Evolutionary conservation across 108 stramenopile species (phyloP).

Genomic region (Nitzschia sp.): DNA sequence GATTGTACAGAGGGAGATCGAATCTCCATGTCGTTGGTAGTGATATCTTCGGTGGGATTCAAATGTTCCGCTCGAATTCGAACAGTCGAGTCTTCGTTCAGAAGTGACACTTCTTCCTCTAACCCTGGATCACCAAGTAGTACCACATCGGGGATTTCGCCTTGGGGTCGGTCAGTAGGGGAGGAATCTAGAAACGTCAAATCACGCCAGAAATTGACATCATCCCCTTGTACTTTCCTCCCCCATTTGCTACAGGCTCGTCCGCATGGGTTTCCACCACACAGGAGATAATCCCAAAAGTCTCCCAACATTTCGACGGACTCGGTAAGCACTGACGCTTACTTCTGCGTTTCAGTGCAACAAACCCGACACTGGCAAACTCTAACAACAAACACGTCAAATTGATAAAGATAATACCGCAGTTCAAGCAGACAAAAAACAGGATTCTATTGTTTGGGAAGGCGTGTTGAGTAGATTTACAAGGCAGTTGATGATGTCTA

Average conservation of each 20-base stretch:
- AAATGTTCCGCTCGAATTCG: conserved; percentile 3
- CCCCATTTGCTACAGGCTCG: conserved; percentile 8
- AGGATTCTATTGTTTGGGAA: too few relatives aligned
- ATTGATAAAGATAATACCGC: background rate
- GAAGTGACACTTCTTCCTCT: conserved; percentile 22
- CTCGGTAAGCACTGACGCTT: too few relatives aligned
- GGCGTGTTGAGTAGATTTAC: too few relatives aligned
- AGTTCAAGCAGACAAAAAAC: background rate
- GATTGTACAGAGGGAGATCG: conserved; percentile 3
- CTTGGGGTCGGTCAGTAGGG: conserved; percentile 7
- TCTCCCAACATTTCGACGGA: background rate
- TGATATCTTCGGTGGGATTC: background rate
- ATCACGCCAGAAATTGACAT: conserved; percentile 27
- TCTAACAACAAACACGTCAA: background rate
- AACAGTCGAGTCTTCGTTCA: conserved; percentile 9
- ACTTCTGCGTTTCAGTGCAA: background rate
- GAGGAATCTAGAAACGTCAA: conserved; percentile 8
- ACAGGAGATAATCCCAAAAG: conserved; percentile 9
- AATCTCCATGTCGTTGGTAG: conserved; percentile 13
- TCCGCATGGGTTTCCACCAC: conserved; percentile 8
- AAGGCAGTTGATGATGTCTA: conserved; percentile 5
- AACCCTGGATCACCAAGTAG: background rate
- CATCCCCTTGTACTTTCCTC: conserved; percentile 8
- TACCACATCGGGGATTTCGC: conserved; percentile 25
- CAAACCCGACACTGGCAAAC: too few relatives aligned